Base-by-base conservation (phyloP, 208 protist genomes). In the Blastocrithidia nonstop region DNA sequence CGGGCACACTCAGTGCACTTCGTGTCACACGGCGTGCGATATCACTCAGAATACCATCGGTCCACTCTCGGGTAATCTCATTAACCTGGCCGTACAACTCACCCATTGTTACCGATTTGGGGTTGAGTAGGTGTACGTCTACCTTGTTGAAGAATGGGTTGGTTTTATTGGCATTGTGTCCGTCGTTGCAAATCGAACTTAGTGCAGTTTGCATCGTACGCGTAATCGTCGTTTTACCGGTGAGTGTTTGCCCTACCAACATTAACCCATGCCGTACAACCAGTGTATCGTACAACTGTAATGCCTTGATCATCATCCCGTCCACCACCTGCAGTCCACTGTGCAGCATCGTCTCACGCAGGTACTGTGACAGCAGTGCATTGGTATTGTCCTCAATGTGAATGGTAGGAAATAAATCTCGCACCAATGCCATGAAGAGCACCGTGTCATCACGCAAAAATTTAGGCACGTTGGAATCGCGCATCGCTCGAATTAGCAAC, bases 21-120 rank as follows among this genome's bases (percentile, higher is more conserved):
- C 70, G 65, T 37, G 84, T 87, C 40, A 93, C 75, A 24, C 64
- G 67, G 40, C 95, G 78, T 33, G 95, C 87, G 50, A 94, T 86
- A 53, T 89, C 77, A 46, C 87, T 92, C n/a, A 97, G 75, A 57
- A 98, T 87, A 46, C 95, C 95, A 50, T 98, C 93, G 11, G 84
- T 88, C 93, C 95, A 98, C 71, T 98, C 96, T 22, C 94, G 81
- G 22, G 94, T 96, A n/a, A 97, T 83, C 8, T 84, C 80, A 66
- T 97, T 95, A 23, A 97, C 94, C 44, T 84, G 65, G 15, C 96
- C 96, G 57, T 98, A 98, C 24, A 98, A 73, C 61, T 98, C 89
- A 24, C 86, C 94, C 74, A 94, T 92, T n/a, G 93, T 93, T 33
- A 97, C 88, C 3, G 93, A 88, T 66, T 97, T 98, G 47, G 95